Base-by-base conservation (phyloP, 2,329 filamentous ascomycete genomes). In the Fusarium sp. region DNA sequence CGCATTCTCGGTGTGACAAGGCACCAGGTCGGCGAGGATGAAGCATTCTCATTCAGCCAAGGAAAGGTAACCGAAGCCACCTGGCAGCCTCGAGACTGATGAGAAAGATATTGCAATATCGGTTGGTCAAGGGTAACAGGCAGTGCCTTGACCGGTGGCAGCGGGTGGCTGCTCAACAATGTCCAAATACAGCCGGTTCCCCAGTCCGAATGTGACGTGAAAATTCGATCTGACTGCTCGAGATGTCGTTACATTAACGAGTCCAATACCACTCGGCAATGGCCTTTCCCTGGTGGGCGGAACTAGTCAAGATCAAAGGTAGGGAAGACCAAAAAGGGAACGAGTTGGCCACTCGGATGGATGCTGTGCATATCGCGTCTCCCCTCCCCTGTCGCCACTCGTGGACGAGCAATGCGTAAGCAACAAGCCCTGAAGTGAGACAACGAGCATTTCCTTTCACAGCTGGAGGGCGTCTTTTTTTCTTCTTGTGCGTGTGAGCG, bases 271-370 rank as follows among this genome's bases (percentile, higher is more conserved):
- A 48, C 25, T 20, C 37, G 58, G 41, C 23, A 65, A 50, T 27
- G 34, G 52, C n/a, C n/a, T 25, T 57, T 34, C 39, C 25, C 64
- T 27, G 10, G 16, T n/a, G n/a, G 16, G 50, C 39, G 20, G 9
- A 25, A 45, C 59, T 59, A 58, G 54, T 20, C 39, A 60, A 45
- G 43, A 43, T 62, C 32, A 30, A 48, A 66, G 45, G 60, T 64
- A 76, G 68, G 66, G 72, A 66, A 30, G 59, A 39, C 58, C 37
- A 48, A 57, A 72, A 69, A 37, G 68, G 62, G 63, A 74, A 62
- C 54, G 59, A 61, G 41, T 63, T 45, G 66, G 65, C 63, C 41
- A 56, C 50, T 59, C 35, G n/a, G n/a, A 62, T 61, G 54, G 35
- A 65, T 45, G 30, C 23, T 45, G 32, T 76, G 67, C 64, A 73